These are phyloP conservation scores for Omphalea diandra DNA, from an alignment of 441 rosid species.

Conservation along the genomic window DNA sequence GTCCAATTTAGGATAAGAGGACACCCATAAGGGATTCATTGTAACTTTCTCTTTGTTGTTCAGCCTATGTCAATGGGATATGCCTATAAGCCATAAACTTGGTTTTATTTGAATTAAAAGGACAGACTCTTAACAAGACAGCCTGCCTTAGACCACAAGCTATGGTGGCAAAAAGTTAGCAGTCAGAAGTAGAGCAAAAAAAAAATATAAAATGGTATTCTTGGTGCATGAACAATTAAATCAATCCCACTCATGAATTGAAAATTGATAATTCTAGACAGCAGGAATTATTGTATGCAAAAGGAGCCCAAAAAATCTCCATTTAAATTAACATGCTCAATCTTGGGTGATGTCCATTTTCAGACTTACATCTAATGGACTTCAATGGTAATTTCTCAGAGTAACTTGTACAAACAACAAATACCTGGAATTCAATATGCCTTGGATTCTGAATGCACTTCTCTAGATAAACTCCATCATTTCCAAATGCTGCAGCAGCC, in stretches of 20 bases:
- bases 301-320: too few species aligned
- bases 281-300: too few species aligned
- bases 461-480: conserved; percentile 95
- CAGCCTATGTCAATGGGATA: neutral
- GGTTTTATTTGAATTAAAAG: too few species aligned
- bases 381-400: too few species aligned
- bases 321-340: too few species aligned
- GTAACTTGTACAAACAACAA: neutral
- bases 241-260: neutral
- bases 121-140: neutral
- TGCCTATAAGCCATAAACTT: neutral
- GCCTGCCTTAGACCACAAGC: neutral
- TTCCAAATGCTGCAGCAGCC: conserved; percentile 99
- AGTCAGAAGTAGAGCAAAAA: neutral
- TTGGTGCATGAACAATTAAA: neutral
- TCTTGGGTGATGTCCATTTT: too few species aligned
- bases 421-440: conserved; percentile 98
- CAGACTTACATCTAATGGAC: too few species aligned
- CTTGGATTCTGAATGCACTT: conserved; percentile 89
- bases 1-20: neutral
- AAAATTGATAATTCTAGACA: neutral
- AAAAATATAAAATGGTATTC: neutral
- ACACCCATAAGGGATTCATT: neutral
- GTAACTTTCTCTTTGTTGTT: neutral
- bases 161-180: neutral